Base-by-base conservation (phyloP, 805 yeast genomes). In the Tetrapisispora iriomotensis region DNA sequence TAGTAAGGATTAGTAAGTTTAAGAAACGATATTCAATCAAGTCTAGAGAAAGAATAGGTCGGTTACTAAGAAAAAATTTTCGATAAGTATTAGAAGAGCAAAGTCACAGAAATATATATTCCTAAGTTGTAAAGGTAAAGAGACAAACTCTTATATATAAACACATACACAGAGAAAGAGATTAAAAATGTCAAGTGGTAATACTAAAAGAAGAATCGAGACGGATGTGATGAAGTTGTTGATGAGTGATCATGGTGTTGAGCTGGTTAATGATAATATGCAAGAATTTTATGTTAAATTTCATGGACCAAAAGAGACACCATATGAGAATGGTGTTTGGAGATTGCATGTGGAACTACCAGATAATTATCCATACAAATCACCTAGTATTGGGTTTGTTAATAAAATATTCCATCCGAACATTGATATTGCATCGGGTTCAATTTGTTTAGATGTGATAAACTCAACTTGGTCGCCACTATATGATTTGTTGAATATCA, bases 391-490 rank as follows among this genome's bases (percentile, higher is more conserved):
- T 45, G 97, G 96, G 7, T 90, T 90, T 57, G 77, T 77, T 37
- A 92, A 88, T 62, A 82, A 80, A 56, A 90, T 92, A 15, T 88
- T 77, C 63, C 98, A 90, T 59, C 98, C 98, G 6, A 90, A 90
- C 55, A 87, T 90, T 45, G 98, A 90, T 57, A 94, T 87, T 57
- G 71, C 77, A 21, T 79, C 77, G 13, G 98, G 98, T 0, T 78
- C 94, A 0, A 96, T 90, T 6, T 90, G 98, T 62, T 74, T 90
- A 36, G 97, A 90, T 59, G 97, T 92, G 14, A 88, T 90, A 46
- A 90, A 90, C 59, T 96, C 90, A 56, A 86, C 97, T 0, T 90
- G 98, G 98, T 83, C 94, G 30, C 97, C 98, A 2, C 83, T 90
- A 86, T 90, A 87, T 67, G 96, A 92, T 40, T 72, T 92, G 47